A percentile compares a stretch with the other conserved stretches of the same genome.
Evolutionary conservation across 805 yeast genomes (phyloP).

Genomic region (Saturnispora dispora): DNA sequence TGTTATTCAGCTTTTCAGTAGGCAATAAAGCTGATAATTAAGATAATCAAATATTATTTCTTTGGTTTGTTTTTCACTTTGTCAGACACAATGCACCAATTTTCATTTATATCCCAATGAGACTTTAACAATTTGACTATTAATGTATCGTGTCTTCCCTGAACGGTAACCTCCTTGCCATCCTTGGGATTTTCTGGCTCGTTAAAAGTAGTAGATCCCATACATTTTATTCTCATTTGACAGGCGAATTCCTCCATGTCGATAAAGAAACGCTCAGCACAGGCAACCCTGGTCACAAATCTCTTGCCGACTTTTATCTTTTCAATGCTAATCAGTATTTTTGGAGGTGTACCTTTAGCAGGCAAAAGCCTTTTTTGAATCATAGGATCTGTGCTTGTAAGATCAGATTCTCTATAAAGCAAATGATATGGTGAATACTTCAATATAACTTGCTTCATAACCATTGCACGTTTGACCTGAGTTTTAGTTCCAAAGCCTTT

Average conservation of each 20-base stretch:
- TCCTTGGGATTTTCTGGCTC: slow-evolving; percentile 45
- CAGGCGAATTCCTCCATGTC: slow-evolving; percentile 58
- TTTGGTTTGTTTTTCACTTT: neutral
- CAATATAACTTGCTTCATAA: neutral
- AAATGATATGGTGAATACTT: slow-evolving; percentile 11
- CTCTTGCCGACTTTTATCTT: slow-evolving; percentile 79
- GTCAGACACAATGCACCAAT: slow-evolving; percentile 47
- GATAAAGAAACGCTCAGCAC: slow-evolving; percentile 59
- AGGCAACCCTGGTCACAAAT: slow-evolving; percentile 60
- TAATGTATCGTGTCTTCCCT: slow-evolving; percentile 74
- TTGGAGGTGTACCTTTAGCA: slow-evolving; percentile 60
- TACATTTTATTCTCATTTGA: slow-evolving; percentile 67
- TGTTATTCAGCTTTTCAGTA: too few relatives aligned
- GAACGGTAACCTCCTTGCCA: slow-evolving; percentile 66
- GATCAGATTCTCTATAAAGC: slow-evolving; percentile 9
- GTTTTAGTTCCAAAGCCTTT: slow-evolving; percentile 30
- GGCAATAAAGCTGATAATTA: neutral
- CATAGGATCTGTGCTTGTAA: slow-evolving; percentile 16
- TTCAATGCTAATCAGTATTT: slow-evolving; percentile 50
- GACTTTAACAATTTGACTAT: slow-evolving; percentile 49
- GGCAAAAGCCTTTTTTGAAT: slow-evolving; percentile 27
- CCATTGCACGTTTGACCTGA: slow-evolving; percentile 18
- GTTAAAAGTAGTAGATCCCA: slow-evolving; percentile 77
- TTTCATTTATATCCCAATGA: slow-evolving; percentile 52
- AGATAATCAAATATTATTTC: neutral